Conservation (phyloP, 805 yeast genomes). For the Metschnikowia chrysomelidarum region DNA sequence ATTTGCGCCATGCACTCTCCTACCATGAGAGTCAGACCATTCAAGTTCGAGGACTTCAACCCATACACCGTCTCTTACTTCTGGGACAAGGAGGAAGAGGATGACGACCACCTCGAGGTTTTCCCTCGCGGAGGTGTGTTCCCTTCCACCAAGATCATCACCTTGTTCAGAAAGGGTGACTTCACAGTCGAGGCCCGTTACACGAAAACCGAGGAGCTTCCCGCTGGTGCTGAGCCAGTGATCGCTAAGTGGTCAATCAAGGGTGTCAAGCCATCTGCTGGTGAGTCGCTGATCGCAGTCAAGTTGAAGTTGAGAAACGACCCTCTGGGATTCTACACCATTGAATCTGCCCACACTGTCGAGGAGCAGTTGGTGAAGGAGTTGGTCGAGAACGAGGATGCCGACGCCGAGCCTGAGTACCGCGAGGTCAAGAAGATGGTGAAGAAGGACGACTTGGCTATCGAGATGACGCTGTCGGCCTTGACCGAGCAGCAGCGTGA, state of each 20-base stretch:
- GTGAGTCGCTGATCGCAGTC: conserved; percentile 74
- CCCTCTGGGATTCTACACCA: conserved; percentile 91
- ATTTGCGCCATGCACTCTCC: conserved; percentile 99
- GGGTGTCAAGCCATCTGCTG: conserved; percentile 80
- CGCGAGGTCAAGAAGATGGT: conserved; percentile 90
- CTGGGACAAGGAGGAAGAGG: conserved; percentile 95
- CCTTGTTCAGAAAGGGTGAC: conserved; percentile 88
- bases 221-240: conserved; percentile 60
- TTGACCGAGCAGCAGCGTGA: conserved; percentile 56
- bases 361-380: conserved; percentile 90
- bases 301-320: conserved; percentile 96
- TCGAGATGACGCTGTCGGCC: conserved; percentile 61
- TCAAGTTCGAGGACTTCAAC: conserved; percentile 95
- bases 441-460: conserved; percentile 76
- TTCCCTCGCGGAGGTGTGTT: conserved; percentile 90
- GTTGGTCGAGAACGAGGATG: conserved; percentile 62
- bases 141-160: conserved; percentile 95
- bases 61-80: conserved; percentile 87
- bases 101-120: conserved; percentile 88
- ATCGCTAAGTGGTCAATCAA: conserved; percentile 84
- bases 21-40: conserved; percentile 96
- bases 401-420: conserved; percentile 80
- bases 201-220: conserved; percentile 71
- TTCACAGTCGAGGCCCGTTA: conserved; percentile 84
- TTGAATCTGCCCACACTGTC: conserved; percentile 92